Evolutionary conservation across 2,329 filamentous ascomycete species (phyloP), one percentile per base, ranked within the genome.

Genomic region (Sporothrix pallida): DNA sequence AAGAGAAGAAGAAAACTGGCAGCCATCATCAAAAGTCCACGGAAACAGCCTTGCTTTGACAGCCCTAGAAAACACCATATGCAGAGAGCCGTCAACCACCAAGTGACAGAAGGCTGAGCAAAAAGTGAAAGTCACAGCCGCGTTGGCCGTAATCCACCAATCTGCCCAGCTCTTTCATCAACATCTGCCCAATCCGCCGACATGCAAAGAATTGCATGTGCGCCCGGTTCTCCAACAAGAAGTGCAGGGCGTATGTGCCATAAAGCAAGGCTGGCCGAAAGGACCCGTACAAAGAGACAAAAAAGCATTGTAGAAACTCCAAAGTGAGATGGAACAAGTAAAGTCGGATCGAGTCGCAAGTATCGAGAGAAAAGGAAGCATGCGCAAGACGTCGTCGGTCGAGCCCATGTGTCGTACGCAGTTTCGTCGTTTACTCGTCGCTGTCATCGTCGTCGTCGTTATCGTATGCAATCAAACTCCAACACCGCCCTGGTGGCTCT

Each of bases 361-460:
- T 52, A 26, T 37, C 65, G 65, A 52, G 23, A 68, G 20, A 46
- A n/a, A 26, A 52, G 17, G 15, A 23, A n/a, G 12, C 3, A 8
- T 10, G 42, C 62, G 42, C 31, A 37, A 26, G 17, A 48, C 23
- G 42, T 3, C 5, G 8, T 15, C 42, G 10, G 23, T 68, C 65
- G 65, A 17, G 52, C 50, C n/a, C 20, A n/a, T 37, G 7, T 37
- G 31, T 37, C 31, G 31, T 37, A 5, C 31, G 31, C 31, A 37
- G 31, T 37, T 37, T 52, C 65, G 46, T 68, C 46, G 15, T 52
- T 52, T 68, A 48, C 23, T 68, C 65, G 65, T 37, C 65, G 46
- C 65, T 31, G 65, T 52, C 46, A 37, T 54, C 67, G 68, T 70
- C 68, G 56, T 63, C 58, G 70, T 72, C 70, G 58, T 65, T 10